A percentile compares a stretch with the other conserved stretches of the same genome.
These are phyloP conservation scores for Ehretia macrophylla DNA, from an alignment of 257 asterid species.

Conservation along the genomic window DNA sequence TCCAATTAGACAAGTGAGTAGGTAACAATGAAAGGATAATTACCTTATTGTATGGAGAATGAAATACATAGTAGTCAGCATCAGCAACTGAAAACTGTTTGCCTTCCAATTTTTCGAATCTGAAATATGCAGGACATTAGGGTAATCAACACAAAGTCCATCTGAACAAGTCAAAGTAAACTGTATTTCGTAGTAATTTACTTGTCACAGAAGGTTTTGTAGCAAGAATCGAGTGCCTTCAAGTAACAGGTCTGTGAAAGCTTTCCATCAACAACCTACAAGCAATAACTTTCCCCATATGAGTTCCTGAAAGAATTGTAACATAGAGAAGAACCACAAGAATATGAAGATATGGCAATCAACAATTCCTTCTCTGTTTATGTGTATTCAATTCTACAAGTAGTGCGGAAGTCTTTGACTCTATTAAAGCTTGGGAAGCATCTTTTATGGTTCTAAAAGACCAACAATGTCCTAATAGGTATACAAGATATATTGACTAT, in stretches of 20 bases:
- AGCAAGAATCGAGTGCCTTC: conserved; percentile 96
- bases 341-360: too few relatives aligned
- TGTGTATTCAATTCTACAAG: too few relatives aligned
- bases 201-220: conserved; percentile 76
- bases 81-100: conserved; percentile 71
- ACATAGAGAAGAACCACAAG: neutral
- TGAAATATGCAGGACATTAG: conserved; percentile 25
- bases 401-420: too few relatives aligned
- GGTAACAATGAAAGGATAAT: neutral
- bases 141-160: conserved; percentile 5
- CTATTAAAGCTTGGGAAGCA: too few relatives aligned
- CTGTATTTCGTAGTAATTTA: conserved; percentile 22
- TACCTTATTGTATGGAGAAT: conserved; percentile 99
- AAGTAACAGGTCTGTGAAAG: conserved; percentile 98
- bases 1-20: neutral
- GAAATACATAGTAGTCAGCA: conserved; percentile 83
- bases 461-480: too few relatives aligned
- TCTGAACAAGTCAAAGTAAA: neutral
- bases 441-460: too few relatives aligned
- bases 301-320: conserved; percentile 8
- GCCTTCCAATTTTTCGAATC: conserved; percentile 83
- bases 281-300: conserved; percentile 16
- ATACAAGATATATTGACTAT: too few relatives aligned
- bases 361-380: too few relatives aligned
- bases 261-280: conserved; percentile 97